Conservation (phyloP, 768 basidiomycete genomes). For the Kwoniella botswanensis region DNA sequence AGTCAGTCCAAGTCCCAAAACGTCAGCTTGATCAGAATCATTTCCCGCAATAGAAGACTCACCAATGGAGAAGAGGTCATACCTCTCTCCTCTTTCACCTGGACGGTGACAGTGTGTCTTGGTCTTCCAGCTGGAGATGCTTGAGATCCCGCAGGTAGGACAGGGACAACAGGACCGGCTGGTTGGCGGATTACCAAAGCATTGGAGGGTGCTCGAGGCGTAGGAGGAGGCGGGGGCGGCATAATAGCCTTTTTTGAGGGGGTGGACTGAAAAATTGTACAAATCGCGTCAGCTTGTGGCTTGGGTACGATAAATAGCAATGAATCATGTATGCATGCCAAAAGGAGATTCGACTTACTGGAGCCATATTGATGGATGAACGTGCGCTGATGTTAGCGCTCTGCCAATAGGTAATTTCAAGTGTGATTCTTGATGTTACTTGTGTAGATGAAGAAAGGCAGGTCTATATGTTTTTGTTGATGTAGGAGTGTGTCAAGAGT, state of each 20-base stretch:
- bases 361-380: neutral
- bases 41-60: neutral
- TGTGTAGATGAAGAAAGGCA: neutral
- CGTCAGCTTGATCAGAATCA: neutral
- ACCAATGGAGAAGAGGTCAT: neutral
- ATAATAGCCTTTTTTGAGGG: constrained; percentile 2
- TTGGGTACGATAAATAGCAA: neutral
- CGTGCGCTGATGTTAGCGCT: too few species aligned
- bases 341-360: too few species aligned
- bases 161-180: neutral
- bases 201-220: constrained; percentile 1
- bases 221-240: neutral
- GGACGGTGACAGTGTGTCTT: neutral
- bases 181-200: neutral
- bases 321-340: too few species aligned
- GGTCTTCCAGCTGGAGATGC: too few species aligned
- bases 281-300: too few species aligned
- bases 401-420: too few species aligned
- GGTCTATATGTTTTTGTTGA: neutral
- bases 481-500: neutral
- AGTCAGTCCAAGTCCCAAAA: neutral
- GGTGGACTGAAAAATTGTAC: neutral
- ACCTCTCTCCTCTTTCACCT: neutral
- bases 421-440: too few species aligned
- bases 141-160: too few species aligned